A percentile compares a stretch with the other conserved stretches of the same genome.
phyloP scores from a whole-genome alignment of 495 filamentous ascomycete species.

The Geoglossum glabrum region DNA sequence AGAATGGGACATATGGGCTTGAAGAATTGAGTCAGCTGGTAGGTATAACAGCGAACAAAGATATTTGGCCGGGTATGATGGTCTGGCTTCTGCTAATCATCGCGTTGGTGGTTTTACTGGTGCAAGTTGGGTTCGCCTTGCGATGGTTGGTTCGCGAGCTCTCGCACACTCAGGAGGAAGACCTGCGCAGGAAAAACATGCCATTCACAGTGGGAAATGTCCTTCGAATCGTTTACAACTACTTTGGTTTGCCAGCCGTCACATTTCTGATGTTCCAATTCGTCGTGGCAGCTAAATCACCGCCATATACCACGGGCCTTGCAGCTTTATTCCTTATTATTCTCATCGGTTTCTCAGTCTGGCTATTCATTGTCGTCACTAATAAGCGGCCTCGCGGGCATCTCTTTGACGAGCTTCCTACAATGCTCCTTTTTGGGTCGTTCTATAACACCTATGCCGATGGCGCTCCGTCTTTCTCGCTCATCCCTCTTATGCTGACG shows the following conservation, averaged over 20 bases:
- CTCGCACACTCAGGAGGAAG: conserved; percentile 56
- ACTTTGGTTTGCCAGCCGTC: conserved; percentile 70
- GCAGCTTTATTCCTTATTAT: conserved; percentile 54
- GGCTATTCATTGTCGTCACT: conserved; percentile 60
- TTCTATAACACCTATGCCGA: conserved; percentile 95
- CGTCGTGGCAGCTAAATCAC: conserved; percentile 47
- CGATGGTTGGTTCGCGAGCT: conserved; percentile 56
- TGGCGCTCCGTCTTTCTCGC: conserved; percentile 70
- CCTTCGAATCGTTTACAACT: conserved; percentile 78
- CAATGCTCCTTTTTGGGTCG: conserved; percentile 74
- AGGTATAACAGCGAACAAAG: conserved; percentile 53
- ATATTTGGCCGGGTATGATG: conserved; percentile 87
- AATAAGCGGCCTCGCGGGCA: conserved; percentile 62
- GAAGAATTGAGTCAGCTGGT: conserved; percentile 60
- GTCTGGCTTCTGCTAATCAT: conserved; percentile 67
- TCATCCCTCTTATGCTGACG: conserved; percentile 66
- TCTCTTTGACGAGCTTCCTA: conserved; percentile 83
- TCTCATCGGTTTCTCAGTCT: conserved; percentile 51
- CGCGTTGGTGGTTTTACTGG: conserved; percentile 40
- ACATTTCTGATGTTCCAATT: conserved; percentile 79
- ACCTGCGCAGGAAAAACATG: conserved; percentile 74
- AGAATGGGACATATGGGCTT: conserved; percentile 53
- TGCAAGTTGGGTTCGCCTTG: conserved; percentile 53
- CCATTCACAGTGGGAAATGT: conserved; percentile 83
- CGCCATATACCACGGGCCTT: conserved; percentile 44